Evolutionary conservation across 129 eudicot genomes (phyloP).

Genomic region (Saussurea involucrata): DNA sequence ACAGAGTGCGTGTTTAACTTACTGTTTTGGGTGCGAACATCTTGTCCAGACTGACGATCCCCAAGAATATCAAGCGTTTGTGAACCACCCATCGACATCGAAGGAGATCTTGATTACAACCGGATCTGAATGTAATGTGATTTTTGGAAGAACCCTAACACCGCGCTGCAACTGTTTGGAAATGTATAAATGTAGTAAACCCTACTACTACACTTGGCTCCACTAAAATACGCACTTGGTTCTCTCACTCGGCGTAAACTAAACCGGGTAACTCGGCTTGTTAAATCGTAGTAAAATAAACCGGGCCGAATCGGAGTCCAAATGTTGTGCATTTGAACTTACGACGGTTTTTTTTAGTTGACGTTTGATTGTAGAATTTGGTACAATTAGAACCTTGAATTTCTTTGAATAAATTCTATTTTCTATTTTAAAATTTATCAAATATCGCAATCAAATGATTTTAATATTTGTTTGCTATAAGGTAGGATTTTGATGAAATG

Average conservation of each 20-base stretch:
- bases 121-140: conserved; percentile 5
- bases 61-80: conserved; percentile 75
- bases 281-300: neutral
- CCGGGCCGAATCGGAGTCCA: neutral
- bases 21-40: conserved; percentile 95
- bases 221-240: neutral
- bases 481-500: no score
- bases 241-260: neutral
- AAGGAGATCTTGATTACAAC: conserved; percentile 8
- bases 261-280: neutral
- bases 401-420: no score
- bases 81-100: conserved; percentile 48
- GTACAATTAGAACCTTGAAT: no score
- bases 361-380: no score
- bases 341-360: neutral
- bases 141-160: conserved; percentile 28
- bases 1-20: neutral
- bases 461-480: no score
- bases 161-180: neutral
- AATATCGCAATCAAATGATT: no score
- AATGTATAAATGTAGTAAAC: neutral
- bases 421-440: no score
- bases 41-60: conserved; percentile 98
- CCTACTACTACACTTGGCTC: neutral
- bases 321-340: neutral